Evolutionary conservation across 2,329 filamentous ascomycete genomes (phyloP).

Genomic region (Exophiala phaeomuriformis): DNA sequence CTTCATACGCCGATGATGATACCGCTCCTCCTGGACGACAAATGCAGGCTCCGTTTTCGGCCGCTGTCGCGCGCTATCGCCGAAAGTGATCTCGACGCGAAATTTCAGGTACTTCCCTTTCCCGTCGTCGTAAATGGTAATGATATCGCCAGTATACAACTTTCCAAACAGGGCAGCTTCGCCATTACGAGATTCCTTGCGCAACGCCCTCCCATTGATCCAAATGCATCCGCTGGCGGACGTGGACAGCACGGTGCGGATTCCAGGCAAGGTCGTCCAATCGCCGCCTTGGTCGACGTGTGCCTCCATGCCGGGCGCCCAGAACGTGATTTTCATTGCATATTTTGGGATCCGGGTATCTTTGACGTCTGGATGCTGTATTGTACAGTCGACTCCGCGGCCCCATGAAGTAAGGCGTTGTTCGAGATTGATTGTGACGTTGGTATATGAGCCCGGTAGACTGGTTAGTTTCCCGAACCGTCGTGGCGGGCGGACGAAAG

Average conservation of each 20-base stretch:
- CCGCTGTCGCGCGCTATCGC: constrained; percentile 38
- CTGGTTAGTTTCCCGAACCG: constrained; percentile 60
- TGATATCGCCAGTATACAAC: constrained; percentile 67
- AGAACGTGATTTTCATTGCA: constrained; percentile 70
- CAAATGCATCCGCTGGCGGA: constrained; percentile 68
- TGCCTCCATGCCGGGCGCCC: constrained; percentile 60
- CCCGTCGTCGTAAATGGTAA: constrained; percentile 59
- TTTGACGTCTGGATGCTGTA: constrained; percentile 53
- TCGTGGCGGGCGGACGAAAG: constrained; percentile 34
- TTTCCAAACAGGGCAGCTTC: constrained; percentile 54
- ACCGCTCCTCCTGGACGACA: constrained; percentile 34
- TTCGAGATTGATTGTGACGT: constrained; percentile 58
- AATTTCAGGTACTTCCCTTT: constrained; percentile 37
- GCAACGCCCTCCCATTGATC: constrained; percentile 65
- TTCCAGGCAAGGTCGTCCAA: constrained; percentile 47
- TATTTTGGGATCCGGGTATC: constrained; percentile 74
- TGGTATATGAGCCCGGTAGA: constrained; percentile 56
- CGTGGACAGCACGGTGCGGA: constrained; percentile 68
- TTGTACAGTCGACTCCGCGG: constrained; percentile 60
- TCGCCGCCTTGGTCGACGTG: constrained; percentile 50
- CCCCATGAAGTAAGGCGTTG: constrained; percentile 70
- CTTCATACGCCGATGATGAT: constrained; percentile 29
- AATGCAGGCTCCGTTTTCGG: constrained; percentile 38
- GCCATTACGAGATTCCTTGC: constrained; percentile 47
- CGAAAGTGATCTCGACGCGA: constrained; percentile 41